Evolutionary conservation across 345 rosid species (phyloP).

Genomic region (Gossypium bickii): DNA sequence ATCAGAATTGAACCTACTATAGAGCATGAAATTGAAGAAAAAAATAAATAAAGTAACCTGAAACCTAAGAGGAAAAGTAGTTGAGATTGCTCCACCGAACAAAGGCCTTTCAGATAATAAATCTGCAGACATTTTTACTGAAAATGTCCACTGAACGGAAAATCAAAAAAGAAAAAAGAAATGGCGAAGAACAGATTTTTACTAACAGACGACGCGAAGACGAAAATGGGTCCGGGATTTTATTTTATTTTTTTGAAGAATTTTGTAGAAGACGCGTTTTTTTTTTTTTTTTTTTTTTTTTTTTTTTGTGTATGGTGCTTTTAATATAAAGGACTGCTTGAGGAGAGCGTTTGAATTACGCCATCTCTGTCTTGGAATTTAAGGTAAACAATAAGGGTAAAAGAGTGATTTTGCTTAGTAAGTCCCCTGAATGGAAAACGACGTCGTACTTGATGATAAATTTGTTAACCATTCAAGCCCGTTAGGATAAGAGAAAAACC

Average conservation of each 20-base stretch:
- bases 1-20: too few relatives aligned
- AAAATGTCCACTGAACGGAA: not conserved
- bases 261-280: slow-evolving; percentile 9
- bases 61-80: slow-evolving; percentile 50
- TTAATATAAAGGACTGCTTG: not conserved
- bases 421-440: not conserved
- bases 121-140: slow-evolving; percentile 39
- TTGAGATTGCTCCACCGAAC: slow-evolving; percentile 62
- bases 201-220: not conserved
- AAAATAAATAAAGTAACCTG: slow-evolving; percentile 28
- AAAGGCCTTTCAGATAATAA: slow-evolving; percentile 33
- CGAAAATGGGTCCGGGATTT: too few relatives aligned
- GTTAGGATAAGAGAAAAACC: too few relatives aligned
- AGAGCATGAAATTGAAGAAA: not conserved
- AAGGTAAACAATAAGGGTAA: not conserved
- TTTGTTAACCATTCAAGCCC: not conserved
- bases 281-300: not conserved
- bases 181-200: not conserved
- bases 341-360: not conserved
- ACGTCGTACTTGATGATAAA: not conserved
- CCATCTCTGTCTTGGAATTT: not conserved
- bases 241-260: not conserved
- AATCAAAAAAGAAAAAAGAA: not conserved
- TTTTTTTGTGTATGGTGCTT: not conserved
- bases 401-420: not conserved